Evolutionary conservation across 2,329 filamentous ascomycete genomes (phyloP).

Genomic region (Scedosporium apiospermum): DNA sequence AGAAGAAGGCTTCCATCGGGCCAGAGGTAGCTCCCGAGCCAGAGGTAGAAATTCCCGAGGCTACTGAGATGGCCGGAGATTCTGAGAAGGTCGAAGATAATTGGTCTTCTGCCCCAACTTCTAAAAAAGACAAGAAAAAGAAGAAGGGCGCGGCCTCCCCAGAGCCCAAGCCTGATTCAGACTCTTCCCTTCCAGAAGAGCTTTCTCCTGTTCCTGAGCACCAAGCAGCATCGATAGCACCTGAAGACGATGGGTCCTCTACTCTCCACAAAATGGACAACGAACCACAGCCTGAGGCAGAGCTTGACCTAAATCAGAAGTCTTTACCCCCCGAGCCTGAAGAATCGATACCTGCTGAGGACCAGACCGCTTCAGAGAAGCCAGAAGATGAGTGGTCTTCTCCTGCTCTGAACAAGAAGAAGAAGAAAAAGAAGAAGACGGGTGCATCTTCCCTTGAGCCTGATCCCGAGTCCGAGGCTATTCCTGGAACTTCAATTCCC

Average conservation of each 20-base stretch:
- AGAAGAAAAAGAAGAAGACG: no score
- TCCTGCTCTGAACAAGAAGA: no score
- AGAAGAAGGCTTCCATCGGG: slow-evolving; percentile 1
- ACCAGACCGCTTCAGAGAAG: no score
- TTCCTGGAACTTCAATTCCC: no score
- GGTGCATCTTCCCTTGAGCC: no score
- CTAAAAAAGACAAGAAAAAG: slow-evolving; percentile 8
- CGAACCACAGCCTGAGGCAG: slow-evolving; percentile 3
- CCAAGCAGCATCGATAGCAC: neutral
- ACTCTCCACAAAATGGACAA: slow-evolving; percentile 11
- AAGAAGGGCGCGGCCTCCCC: slow-evolving; percentile 10
- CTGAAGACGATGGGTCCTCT: neutral
- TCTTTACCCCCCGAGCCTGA: no score
- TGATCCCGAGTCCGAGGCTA: no score
- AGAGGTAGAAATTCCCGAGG: neutral
- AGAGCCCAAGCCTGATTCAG: neutral
- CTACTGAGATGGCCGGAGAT: slow-evolving; percentile 2
- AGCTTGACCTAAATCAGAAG: no score
- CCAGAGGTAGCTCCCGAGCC: neutral
- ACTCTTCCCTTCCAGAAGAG: neutral
- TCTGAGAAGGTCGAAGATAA: neutral
- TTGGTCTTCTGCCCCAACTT: neutral
- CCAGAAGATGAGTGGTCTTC: no score
- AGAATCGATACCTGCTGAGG: no score
- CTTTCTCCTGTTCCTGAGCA: neutral